phyloP scores from a whole-genome alignment of 1,284 basidiomycete species.

The Trichosporon inkin region DNA sequence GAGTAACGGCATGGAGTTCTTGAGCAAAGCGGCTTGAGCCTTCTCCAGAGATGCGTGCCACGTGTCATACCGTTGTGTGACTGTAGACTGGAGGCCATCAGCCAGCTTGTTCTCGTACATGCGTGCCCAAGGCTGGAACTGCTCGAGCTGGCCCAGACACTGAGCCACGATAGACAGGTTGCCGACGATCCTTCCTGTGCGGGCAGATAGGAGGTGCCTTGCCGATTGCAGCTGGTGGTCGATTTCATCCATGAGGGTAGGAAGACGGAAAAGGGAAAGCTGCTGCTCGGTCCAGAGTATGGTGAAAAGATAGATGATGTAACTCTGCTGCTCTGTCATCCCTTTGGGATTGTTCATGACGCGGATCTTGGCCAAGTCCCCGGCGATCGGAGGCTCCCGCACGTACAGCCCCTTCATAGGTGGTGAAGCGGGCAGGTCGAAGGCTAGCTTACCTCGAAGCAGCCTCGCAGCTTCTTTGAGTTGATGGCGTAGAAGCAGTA shows the following conservation, averaged over 20 bases:
- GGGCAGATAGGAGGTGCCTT: neutral
- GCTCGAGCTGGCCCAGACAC: constrained; percentile 3
- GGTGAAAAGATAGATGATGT: neutral
- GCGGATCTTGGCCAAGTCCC: neutral
- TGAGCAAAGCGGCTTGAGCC: neutral
- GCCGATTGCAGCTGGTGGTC: neutral
- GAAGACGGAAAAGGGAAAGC: neutral
- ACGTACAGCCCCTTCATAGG: neutral
- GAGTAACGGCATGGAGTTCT: neutral
- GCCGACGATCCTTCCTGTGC: neutral
- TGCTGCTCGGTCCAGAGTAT: neutral
- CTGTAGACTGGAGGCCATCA: neutral
- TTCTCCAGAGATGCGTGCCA: neutral
- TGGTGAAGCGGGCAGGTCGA: neutral
- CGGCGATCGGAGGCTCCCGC: neutral
- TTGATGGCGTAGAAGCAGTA: constrained; percentile 4
- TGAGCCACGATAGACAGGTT: constrained; percentile 7
- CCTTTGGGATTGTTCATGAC: neutral
- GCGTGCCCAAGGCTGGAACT: constrained; percentile 10
- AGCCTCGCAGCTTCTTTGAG: neutral
- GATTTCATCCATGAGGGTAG: constrained; percentile 2
- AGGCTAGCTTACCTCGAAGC: neutral
- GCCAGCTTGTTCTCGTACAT: neutral
- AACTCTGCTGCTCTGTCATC: neutral
- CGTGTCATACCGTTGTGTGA: neutral